phyloP scores from a whole-genome alignment of 176 grass and related monocot species.

The Oryza meridionalis region DNA sequence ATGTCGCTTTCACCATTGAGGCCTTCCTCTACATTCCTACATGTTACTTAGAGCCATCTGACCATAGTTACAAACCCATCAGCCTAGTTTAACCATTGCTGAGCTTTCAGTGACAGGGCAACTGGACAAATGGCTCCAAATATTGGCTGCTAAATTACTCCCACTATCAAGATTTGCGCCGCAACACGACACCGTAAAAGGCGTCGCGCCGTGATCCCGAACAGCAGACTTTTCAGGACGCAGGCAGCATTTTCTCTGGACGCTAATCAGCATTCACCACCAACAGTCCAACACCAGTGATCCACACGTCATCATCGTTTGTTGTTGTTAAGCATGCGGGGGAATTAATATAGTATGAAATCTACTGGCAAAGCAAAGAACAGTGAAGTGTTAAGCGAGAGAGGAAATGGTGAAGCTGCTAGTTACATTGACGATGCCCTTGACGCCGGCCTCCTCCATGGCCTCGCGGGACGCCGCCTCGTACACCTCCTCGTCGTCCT shows the following conservation, averaged over 20 bases:
- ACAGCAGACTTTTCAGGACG: conserved; percentile 15
- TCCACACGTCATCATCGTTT: conserved; percentile 4
- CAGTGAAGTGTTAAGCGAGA: background rate
- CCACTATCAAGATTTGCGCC: background rate
- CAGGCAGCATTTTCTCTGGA: background rate
- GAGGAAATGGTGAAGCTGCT: background rate
- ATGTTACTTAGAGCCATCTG: background rate
- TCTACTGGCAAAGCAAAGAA: background rate
- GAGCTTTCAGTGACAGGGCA: conserved; percentile 45
- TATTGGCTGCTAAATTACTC: conserved; percentile 38
- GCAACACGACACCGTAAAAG: background rate
- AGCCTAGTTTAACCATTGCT: conserved; percentile 33
- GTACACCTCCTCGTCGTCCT: conserved; percentile 79
- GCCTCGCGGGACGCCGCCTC: conserved; percentile 80
- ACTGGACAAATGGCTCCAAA: conserved; percentile 9
- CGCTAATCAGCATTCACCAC: background rate
- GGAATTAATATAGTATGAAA: background rate
- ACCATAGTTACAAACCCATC: conserved; percentile 9
- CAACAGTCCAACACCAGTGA: background rate
- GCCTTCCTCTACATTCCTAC: conserved; percentile 9
- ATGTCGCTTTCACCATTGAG: conserved; percentile 25
- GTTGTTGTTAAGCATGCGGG: background rate
- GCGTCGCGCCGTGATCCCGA: background rate
- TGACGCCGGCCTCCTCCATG: conserved; percentile 91
- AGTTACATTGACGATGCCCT: conserved; percentile 68